phyloP scores from a whole-genome alignment of 2,329 filamentous ascomycete genomes.

The Fusarium sp. region DNA sequence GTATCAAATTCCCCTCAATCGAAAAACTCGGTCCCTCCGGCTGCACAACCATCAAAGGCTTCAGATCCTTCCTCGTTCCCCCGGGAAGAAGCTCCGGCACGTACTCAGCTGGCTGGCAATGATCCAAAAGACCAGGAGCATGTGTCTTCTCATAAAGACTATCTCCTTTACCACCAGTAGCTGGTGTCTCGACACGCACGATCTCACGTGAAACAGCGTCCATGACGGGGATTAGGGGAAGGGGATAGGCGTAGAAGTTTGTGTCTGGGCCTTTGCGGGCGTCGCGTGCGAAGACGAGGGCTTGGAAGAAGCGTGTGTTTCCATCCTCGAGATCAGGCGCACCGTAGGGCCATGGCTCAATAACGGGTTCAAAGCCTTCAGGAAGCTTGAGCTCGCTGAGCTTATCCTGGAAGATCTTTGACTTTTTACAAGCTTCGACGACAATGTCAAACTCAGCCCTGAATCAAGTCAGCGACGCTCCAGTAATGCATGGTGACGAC shows the following conservation, averaged over 20 bases:
- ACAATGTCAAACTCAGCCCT: constrained; percentile 54
- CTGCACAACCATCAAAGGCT: constrained; percentile 66
- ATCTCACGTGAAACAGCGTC: constrained; percentile 50
- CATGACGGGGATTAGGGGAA: constrained; percentile 62
- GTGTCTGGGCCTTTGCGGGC: constrained; percentile 57
- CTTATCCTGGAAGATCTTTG: constrained; percentile 51
- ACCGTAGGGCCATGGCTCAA: constrained; percentile 55
- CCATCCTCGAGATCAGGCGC: constrained; percentile 50
- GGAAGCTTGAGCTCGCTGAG: constrained; percentile 48
- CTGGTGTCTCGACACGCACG: constrained; percentile 53
- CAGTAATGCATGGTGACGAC: not conserved
- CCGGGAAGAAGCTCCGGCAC: constrained; percentile 57
- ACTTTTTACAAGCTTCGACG: constrained; percentile 48
- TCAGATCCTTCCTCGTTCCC: constrained; percentile 64
- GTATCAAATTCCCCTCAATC: constrained; percentile 61
- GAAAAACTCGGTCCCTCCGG: constrained; percentile 56
- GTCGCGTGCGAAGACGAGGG: constrained; percentile 52
- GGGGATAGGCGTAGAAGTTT: constrained; percentile 69
- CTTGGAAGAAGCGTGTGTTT: constrained; percentile 52
- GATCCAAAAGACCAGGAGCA: constrained; percentile 45
- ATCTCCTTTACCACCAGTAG: constrained; percentile 52
- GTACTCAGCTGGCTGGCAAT: constrained; percentile 55
- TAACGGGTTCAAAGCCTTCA: constrained; percentile 49
- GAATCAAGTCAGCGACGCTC: accelerated
- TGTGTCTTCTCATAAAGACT: constrained; percentile 38